Conservation (phyloP, 768 basidiomycete species). For the Pleurotus eryngii region DNA sequence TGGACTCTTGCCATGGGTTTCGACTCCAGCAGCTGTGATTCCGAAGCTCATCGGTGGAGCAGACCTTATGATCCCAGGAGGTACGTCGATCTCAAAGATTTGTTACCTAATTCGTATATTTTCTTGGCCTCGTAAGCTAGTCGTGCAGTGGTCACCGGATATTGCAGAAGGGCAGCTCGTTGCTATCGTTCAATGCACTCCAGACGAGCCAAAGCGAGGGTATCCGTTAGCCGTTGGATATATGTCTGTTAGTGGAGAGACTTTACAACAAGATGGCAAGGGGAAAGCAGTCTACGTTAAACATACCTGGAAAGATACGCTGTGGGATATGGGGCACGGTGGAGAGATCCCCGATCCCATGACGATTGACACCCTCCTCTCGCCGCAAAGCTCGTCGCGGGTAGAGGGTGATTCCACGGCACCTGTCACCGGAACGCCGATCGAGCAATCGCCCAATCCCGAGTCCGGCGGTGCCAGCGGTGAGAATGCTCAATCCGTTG, state of each 20-base stretch:
- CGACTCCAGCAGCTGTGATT: conserved; percentile 69
- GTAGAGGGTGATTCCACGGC: too few relatives aligned
- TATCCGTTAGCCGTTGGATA: conserved; percentile 75
- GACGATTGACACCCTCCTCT: background rate
- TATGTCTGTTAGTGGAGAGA: conserved; percentile 55
- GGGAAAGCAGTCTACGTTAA: conserved; percentile 75
- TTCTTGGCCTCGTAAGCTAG: conserved; percentile 36
- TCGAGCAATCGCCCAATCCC: too few relatives aligned
- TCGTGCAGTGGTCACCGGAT: conserved; percentile 48
- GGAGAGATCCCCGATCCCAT: conserved; percentile 46
- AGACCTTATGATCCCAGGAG: conserved; percentile 87
- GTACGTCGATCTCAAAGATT: conserved; percentile 34
- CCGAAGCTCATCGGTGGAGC: conserved; percentile 74
- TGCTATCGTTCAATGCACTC: conserved; percentile 50
- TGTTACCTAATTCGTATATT: background rate
- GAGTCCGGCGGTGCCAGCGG: too few relatives aligned
- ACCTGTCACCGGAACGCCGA: too few relatives aligned
- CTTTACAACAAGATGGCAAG: conserved; percentile 45
- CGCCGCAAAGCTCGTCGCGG: too few relatives aligned
- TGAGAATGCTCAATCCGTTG: background rate
- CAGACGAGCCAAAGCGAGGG: conserved; percentile 32
- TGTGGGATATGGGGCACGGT: conserved; percentile 75
- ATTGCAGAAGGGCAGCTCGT: conserved; percentile 54
- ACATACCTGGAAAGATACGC: conserved; percentile 74
- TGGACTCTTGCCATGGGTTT: conserved; percentile 64